A percentile compares a stretch with the other conserved stretches of the same genome.
Conservation (phyloP, 2,329 filamentous ascomycete genomes). For the Shiraia bambusicola region DNA sequence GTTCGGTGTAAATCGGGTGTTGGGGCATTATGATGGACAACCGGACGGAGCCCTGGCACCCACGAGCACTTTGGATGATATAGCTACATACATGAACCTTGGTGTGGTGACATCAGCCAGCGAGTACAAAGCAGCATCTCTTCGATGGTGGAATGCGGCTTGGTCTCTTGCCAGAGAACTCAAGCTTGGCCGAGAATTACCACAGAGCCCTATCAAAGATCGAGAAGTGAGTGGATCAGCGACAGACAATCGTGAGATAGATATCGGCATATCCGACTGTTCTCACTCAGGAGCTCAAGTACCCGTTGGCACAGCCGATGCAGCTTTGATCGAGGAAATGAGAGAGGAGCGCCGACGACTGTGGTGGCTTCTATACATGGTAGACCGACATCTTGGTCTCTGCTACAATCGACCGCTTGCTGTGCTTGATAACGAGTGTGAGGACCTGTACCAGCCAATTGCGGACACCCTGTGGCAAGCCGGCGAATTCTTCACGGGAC, state of each 20-base stretch:
- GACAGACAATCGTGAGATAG: slow-evolving; percentile 41
- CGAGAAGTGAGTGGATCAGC: slow-evolving; percentile 24
- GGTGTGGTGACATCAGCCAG: slow-evolving; percentile 89
- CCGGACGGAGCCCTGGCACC: slow-evolving; percentile 50
- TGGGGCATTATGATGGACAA: slow-evolving; percentile 50
- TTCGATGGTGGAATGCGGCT: slow-evolving; percentile 92
- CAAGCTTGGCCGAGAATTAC: slow-evolving; percentile 82
- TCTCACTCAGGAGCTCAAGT: slow-evolving; percentile 30
- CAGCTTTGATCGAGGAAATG: slow-evolving; percentile 47
- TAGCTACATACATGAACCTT: slow-evolving; percentile 86
- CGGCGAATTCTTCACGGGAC: slow-evolving; percentile 67
- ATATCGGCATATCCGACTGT: slow-evolving; percentile 36
- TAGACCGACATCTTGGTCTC: slow-evolving; percentile 78
- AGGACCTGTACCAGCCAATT: slow-evolving; percentile 78
- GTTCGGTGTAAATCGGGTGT: slow-evolving; percentile 70
- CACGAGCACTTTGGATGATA: slow-evolving; percentile 77
- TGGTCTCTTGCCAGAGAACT: slow-evolving; percentile 87
- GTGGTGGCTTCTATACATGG: slow-evolving; percentile 92
- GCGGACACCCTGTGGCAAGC: slow-evolving; percentile 83
- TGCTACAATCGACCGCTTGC: slow-evolving; percentile 90
- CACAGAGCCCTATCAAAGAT: slow-evolving; percentile 54
- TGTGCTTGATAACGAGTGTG: slow-evolving; percentile 79
- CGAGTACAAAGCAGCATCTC: slow-evolving; percentile 78
- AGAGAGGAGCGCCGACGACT: slow-evolving; percentile 83
- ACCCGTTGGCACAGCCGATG: slow-evolving; percentile 33